Evolutionary conservation across 2,329 filamentous ascomycete genomes (phyloP).

Genomic region (Calonectria pseudoreteaudii): DNA sequence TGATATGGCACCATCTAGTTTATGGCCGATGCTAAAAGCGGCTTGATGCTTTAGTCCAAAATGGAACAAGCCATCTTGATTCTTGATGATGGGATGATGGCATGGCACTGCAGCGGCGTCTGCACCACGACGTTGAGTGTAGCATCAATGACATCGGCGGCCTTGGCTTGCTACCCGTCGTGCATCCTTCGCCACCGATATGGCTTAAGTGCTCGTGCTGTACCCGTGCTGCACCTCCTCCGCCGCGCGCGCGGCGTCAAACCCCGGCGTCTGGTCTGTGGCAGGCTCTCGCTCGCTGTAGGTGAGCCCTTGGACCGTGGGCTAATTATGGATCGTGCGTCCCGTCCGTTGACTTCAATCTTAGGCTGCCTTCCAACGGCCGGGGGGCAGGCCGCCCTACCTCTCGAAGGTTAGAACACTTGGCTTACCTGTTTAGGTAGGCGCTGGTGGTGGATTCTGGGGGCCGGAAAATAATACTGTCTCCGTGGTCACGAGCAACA

Average conservation of each 20-base stretch:
- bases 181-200: slow-evolving; percentile 2
- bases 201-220: neutral
- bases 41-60: neutral
- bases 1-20: neutral
- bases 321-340: slow-evolving; percentile 2
- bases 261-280: neutral
- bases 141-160: slow-evolving; percentile 4
- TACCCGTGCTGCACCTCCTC: neutral
- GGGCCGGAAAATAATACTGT: slow-evolving; percentile 1
- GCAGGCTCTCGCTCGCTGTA: neutral
- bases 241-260: neutral
- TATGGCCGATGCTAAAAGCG: neutral
- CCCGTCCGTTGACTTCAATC: slow-evolving; percentile 10
- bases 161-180: neutral
- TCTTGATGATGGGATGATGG: neutral
- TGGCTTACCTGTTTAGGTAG: slow-evolving; percentile 9
- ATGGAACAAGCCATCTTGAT: neutral
- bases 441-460: slow-evolving; percentile 4
- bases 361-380: slow-evolving; percentile 5
- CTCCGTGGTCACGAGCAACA: slow-evolving; percentile 7
- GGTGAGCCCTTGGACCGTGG: neutral
- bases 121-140: slow-evolving; percentile 2
- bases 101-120: neutral
- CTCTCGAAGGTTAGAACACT: neutral
- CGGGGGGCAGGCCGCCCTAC: neutral